Conservation (phyloP, 345 rosid genomes). For the Eucalyptus sideroxylon region DNA sequence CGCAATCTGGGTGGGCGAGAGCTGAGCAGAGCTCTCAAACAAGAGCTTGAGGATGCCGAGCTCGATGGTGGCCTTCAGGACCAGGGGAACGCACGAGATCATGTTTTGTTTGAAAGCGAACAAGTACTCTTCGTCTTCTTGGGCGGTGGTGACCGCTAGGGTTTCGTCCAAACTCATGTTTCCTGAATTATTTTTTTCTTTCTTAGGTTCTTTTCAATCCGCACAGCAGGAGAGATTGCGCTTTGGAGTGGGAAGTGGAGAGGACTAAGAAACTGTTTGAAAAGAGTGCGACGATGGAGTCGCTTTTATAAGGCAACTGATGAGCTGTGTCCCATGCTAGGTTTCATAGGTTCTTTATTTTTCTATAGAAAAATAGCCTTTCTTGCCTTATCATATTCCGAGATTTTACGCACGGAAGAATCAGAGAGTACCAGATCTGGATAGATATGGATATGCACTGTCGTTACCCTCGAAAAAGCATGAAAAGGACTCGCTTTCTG, state of each 20-base stretch:
- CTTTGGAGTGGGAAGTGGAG: background rate
- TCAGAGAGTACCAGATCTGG: background rate
- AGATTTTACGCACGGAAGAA: background rate
- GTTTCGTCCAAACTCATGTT: background rate
- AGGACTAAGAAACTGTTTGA: background rate
- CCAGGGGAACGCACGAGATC: conserved; percentile 19
- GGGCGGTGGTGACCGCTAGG: background rate
- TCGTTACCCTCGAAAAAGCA: background rate
- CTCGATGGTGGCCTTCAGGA: conserved; percentile 24
- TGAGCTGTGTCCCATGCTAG: background rate
- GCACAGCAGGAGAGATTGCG: background rate
- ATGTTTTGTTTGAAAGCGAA: conserved; percentile 14
- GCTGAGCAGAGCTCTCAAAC: background rate
- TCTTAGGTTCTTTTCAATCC: background rate
- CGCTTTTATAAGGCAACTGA: background rate
- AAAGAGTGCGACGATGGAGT: background rate
- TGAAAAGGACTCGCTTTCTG: background rate
- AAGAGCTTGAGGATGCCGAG: conserved; percentile 29
- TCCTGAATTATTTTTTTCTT: too few species aligned
- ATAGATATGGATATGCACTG: background rate
- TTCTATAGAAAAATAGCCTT: background rate
- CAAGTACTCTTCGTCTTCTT: conserved; percentile 6
- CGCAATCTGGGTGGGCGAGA: conserved; percentile 27
- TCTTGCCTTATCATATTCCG: background rate
- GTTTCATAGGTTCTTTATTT: background rate